phyloP scores from a whole-genome alignment of 192 early-diverging fungal species.

The Jimgerdemannia flammicorona region DNA sequence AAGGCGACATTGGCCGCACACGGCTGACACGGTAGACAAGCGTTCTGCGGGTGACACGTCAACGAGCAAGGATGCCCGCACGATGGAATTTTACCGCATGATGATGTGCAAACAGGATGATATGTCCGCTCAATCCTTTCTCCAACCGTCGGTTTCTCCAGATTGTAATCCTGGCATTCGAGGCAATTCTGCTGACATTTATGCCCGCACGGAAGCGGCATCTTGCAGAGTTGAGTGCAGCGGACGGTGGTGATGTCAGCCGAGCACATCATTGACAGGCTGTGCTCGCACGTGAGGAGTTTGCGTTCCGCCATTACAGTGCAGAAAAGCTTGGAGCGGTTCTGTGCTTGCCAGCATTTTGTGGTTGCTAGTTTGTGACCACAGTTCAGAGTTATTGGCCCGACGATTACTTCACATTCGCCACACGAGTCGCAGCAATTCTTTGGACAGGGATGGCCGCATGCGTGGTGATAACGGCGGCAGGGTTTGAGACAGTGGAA shows the following conservation, averaged over 20 bases:
- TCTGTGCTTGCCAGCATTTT: conserved; percentile 15
- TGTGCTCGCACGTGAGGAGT: background rate
- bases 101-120: too few species aligned
- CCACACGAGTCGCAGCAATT: conserved; percentile 5
- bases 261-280: background rate
- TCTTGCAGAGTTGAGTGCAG: background rate
- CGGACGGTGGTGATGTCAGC: background rate
- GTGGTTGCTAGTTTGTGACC: background rate
- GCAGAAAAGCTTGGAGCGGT: conserved; percentile 20
- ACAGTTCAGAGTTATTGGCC: background rate
- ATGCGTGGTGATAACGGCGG: conserved; percentile 6
- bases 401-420: conserved; percentile 18
- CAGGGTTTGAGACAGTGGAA: conserved; percentile 21
- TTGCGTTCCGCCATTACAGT: background rate
- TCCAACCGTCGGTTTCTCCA: too few species aligned
- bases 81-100: too few species aligned
- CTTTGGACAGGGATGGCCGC: conserved; percentile 19
- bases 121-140: too few species aligned
- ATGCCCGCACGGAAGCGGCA: background rate
- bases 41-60: too few species aligned
- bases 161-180: too few species aligned
- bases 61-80: too few species aligned
- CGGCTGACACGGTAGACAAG: too few species aligned
- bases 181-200: background rate
- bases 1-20: too few species aligned